These are phyloP conservation scores for Calonectria pauciramosa DNA, from an alignment of 2,329 filamentous ascomycete genomes.

Conservation along the genomic window DNA sequence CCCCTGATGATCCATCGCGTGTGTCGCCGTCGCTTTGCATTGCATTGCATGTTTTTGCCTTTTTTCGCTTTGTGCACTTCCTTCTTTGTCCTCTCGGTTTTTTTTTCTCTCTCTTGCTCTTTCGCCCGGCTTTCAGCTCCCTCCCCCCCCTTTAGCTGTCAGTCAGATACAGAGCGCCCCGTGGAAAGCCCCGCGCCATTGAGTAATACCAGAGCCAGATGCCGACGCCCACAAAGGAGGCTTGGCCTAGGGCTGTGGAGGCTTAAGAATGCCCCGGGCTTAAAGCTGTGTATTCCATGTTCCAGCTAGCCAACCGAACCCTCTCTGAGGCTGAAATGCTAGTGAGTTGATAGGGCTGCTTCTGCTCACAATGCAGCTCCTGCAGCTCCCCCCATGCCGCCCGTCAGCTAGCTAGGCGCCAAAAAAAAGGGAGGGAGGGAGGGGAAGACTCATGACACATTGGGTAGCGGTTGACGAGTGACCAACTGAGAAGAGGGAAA, in stretches of 20 bases:
- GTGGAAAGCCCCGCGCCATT: slow-evolving; percentile 15
- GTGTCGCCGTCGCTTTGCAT: background rate
- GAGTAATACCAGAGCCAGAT: background rate
- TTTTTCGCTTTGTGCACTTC: background rate
- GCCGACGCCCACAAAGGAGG: slow-evolving; percentile 5
- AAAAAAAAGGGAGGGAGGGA: background rate
- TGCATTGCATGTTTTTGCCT: background rate
- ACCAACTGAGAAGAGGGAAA: background rate
- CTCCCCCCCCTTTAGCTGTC: background rate
- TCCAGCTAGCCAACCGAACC: background rate
- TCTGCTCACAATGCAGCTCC: background rate
- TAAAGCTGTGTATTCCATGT: slow-evolving; percentile 7
- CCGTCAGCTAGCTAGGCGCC: background rate
- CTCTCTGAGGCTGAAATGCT: slow-evolving; percentile 1
- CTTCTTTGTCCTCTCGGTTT: background rate
- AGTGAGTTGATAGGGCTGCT: background rate
- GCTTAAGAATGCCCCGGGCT: slow-evolving; percentile 14
- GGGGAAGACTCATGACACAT: background rate
- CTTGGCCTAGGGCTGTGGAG: background rate
- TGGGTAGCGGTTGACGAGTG: background rate
- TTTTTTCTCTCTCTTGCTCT: background rate
- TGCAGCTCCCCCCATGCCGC: background rate
- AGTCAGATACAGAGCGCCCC: slow-evolving; percentile 14
- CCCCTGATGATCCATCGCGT: background rate
- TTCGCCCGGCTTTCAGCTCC: background rate